Evolutionary conservation across 768 basidiomycete species (phyloP), one percentile per base, ranked within the genome.

Genomic region (Collybia mongolica): DNA sequence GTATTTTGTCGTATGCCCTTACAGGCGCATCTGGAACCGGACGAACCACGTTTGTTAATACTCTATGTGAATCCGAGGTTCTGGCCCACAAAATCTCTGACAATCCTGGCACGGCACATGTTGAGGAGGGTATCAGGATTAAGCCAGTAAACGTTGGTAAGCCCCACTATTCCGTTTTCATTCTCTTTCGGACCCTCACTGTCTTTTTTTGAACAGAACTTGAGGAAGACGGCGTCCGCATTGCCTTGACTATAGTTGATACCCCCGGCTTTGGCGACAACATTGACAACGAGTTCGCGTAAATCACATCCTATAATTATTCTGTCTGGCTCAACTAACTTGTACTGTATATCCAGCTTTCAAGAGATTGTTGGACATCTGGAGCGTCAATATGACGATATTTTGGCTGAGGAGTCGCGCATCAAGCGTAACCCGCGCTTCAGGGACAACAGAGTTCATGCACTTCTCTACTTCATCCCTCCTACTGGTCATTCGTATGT

Each of bases 401-500:
- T 98, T 65, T 77, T 99, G 56, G 95, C 96, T 3, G 96, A 98
- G 68, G 97, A 99, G 74, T 96, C 93, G 47, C 84, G 97, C 58
- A 99, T 99, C 74, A 98, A 97, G 76, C 95, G 97, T 79, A 98
- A 98, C 72, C 95, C 96, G 24, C 88, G 97, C 55, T 99, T 98
- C 83, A 86, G 94, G 65, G 97, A 99, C 71, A 98, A 98, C 77
- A 82, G 97, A 56, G 86, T 98, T 1, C 97, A 98, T 57, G 96
- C 94, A 20, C 77, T 98, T 49, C 80, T 99, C 49, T 98, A 98
- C 76, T 99, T 99, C 67, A 98, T 98, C 73, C 88, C 95, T 38
- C 97, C 97, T 4, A 98, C 95, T n/a, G 95, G 95, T 1, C 95
- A 98, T 61, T 76, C 93, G 93, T 95, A 77, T 58, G 92, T 81